Conservation (phyloP, 345 rosid genomes). For the Isatis tinctoria region DNA sequence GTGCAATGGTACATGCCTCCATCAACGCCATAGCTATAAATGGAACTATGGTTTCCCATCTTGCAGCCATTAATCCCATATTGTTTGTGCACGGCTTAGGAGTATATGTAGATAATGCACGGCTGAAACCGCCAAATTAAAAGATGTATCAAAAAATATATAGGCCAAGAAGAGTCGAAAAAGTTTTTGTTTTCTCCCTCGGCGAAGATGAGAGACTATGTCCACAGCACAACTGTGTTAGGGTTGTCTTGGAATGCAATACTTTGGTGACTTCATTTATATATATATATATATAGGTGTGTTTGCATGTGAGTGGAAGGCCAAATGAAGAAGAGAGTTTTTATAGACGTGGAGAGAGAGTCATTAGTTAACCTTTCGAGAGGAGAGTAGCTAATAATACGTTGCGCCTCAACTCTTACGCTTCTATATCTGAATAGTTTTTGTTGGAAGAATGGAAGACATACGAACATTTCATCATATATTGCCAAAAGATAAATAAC, state of each 20-base stretch:
- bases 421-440: conserved; percentile 10
- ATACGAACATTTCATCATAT: not conserved
- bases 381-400: conserved; percentile 14
- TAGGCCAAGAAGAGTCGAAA: not conserved
- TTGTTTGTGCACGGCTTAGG: not conserved
- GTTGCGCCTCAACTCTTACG: conserved; percentile 19
- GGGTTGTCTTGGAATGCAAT: conserved; percentile 17
- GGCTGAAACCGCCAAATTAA: not conserved
- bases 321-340: conserved; percentile 18
- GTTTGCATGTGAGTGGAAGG: conserved; percentile 19
- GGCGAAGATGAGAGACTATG: conserved; percentile 25
- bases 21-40: conserved; percentile 50
- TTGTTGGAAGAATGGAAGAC: conserved; percentile 4
- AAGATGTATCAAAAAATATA: not conserved
- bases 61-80: conserved; percentile 25
- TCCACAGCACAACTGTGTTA: conserved; percentile 25
- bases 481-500: not conserved
- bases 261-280: not conserved
- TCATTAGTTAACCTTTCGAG: conserved; percentile 29
- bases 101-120: not conserved
- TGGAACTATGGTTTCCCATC: conserved; percentile 39
- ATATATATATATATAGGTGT: not conserved
- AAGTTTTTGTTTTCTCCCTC: not conserved
- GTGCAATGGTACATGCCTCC: conserved; percentile 69
- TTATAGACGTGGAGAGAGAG: conserved; percentile 27